These are phyloP conservation scores for Suillus americanus DNA, from an alignment of 768 basidiomycete species.

Conservation along the genomic window DNA sequence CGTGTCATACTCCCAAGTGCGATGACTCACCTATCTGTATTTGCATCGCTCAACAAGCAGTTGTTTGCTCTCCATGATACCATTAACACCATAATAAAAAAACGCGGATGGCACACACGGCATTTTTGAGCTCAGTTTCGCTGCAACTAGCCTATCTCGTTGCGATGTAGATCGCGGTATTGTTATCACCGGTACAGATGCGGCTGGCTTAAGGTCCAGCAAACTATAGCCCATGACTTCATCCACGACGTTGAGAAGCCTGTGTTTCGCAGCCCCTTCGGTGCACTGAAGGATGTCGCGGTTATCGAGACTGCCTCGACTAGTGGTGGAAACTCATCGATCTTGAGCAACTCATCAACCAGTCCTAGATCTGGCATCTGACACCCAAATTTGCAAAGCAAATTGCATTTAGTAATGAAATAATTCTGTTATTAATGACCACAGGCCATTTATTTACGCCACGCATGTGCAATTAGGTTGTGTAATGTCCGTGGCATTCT, in stretches of 20 bases:
- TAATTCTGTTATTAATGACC: neutral
- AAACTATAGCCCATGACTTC: conserved; percentile 25
- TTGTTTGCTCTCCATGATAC: conserved; percentile 82
- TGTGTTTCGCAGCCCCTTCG: conserved; percentile 49
- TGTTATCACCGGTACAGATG: conserved; percentile 60
- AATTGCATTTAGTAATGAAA: neutral
- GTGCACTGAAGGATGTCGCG: conserved; percentile 74
- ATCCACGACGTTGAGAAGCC: conserved; percentile 23
- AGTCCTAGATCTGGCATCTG: neutral
- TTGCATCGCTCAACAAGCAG: conserved; percentile 66
- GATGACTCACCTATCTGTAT: conserved; percentile 57
- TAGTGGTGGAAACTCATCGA: conserved; percentile 62
- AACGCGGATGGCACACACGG: conserved; percentile 54
- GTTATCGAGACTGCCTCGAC: conserved; percentile 77
- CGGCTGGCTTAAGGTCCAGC: conserved; percentile 58
- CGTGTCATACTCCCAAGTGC: conserved; percentile 57
- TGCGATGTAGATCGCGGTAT: conserved; percentile 24
- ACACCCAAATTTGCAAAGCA: neutral
- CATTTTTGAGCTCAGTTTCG: conserved; percentile 62
- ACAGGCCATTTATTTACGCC: neutral
- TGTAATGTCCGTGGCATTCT: neutral
- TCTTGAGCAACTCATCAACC: conserved; percentile 38
- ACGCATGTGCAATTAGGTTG: neutral
- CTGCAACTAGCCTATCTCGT: conserved; percentile 46
- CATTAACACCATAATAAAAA: conserved; percentile 55